Base-by-base conservation (phyloP, 1,284 basidiomycete genomes). In the Papiliotrema nemorosa region DNA sequence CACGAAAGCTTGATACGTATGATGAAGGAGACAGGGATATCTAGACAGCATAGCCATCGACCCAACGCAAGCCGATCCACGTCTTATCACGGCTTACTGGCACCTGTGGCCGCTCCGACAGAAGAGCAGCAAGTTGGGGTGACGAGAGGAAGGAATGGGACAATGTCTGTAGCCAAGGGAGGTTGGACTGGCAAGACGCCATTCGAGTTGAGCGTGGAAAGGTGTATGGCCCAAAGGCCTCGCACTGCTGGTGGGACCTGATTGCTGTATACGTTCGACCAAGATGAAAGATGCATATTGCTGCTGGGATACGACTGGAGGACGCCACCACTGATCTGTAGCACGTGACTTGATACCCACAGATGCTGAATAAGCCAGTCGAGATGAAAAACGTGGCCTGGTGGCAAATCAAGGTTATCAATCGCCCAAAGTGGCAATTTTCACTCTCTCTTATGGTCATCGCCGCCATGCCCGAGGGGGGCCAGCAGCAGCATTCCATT, bases 181-280 rank as follows among this genome's bases (percentile, higher is more conserved):
- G 57, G 55, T 27, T 64, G 59, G 49, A 49, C 43, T 16, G 68
- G 69, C 7, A 62, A 58, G 57, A 65, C 64, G 6, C 68, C 69
- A 34, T 67, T 73, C 44, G 69, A 70, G 59, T 49, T 69, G 52
- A 65, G 63, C 40, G 59, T 67, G 2, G 62, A 65, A 46, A 58
- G 71, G 44, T 65, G 63, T 52, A 20, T 67, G 25, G 62, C 62
- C 9, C 70, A 71, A 54, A 55, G 67, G 37, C 70, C 69, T 47
- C 35, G 18, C 6, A 7, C 14, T 20, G 35, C 35, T 20, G 35
- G 35, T 14, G 35, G 10, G 35, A n/a, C n/a, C n/a, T n/a, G n/a
- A n/a, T n/a, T n/a, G n/a, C n/a, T n/a, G n/a, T n/a, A n/a, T n/a
- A n/a, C n/a, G n/a, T n/a, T n/a, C n/a, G n/a, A n/a, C n/a, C n/a